Conservation (phyloP, 495 filamentous ascomycete species). For the Arthonia radiata region DNA sequence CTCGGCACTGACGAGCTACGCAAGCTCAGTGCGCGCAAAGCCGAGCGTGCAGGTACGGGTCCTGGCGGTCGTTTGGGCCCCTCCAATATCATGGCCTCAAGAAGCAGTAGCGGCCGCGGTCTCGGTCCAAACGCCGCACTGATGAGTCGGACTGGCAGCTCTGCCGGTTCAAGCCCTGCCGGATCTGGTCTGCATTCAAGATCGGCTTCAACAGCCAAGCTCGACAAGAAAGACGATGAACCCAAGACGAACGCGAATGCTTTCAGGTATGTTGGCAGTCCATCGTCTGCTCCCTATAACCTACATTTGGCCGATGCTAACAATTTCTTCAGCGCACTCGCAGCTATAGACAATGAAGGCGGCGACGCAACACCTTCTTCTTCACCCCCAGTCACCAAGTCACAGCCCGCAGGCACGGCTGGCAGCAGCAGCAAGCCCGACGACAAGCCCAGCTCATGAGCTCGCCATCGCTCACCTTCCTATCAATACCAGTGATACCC, state of each 20-base stretch:
- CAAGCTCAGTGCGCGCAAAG: constrained; percentile 37
- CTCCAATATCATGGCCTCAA: constrained; percentile 47
- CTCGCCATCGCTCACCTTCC: too few species aligned
- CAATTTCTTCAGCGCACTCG: constrained; percentile 25
- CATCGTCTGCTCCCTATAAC: constrained; percentile 1
- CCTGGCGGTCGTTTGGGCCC: constrained; percentile 40
- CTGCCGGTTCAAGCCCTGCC: constrained; percentile 45
- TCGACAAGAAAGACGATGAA: constrained; percentile 31
- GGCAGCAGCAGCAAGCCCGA: too few species aligned
- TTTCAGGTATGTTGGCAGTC: constrained; percentile 42
- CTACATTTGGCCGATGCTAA: constrained; percentile 8
- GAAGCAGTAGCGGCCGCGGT: constrained; percentile 59
- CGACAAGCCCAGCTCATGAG: too few species aligned
- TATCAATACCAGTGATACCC: too few species aligned
- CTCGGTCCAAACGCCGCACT: too few species aligned
- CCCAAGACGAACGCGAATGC: constrained; percentile 52
- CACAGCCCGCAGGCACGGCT: constrained; percentile 27
- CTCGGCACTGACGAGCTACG: constrained; percentile 77
- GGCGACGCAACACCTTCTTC: constrained; percentile 29
- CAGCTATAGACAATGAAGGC: constrained; percentile 22
- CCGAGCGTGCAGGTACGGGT: constrained; percentile 31
- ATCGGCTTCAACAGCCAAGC: constrained; percentile 55
- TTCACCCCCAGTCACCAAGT: constrained; percentile 30
- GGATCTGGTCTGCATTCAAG: constrained; percentile 67
- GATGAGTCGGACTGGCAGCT: constrained; percentile 42